Percentiles rank a stretch among this genome's conserved stretches.
Evolutionary conservation across 306 rosid species (phyloP).

Genomic region (Purshia tridentata): DNA sequence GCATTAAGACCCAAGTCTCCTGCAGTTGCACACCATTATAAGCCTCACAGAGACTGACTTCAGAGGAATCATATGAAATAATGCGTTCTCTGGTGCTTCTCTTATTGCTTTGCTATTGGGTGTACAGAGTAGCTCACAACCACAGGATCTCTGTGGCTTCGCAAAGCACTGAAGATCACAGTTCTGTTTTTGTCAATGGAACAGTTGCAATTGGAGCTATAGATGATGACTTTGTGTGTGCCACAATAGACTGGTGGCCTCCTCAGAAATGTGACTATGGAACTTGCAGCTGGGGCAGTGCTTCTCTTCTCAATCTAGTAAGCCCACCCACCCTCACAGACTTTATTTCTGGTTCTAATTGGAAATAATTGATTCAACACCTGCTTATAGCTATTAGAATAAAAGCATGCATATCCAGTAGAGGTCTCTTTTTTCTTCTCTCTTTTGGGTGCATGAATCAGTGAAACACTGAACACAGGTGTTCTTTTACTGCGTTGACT

Average conservation of each 20-base stretch:
- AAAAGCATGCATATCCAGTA: not conserved
- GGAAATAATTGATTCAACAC: no score
- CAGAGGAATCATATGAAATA: not conserved
- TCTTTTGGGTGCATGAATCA: no score
- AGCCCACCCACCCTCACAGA: not conserved
- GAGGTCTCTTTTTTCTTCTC: not conserved
- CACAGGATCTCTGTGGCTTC: constrained; percentile 19
- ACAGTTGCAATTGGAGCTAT: constrained; percentile 42
- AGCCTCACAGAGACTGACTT: not conserved
- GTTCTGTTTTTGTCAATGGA: constrained; percentile 40
- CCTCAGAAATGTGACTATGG: constrained; percentile 79
- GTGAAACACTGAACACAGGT: no score
- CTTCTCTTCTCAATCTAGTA: constrained; percentile 76
- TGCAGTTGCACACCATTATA: not conserved
- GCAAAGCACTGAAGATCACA: constrained; percentile 30
- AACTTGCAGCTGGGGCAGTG: constrained; percentile 65
- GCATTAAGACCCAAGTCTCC: not conserved
- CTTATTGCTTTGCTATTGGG: constrained; percentile 16
- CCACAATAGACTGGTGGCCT: constrained; percentile 88
- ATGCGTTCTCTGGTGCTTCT: constrained; percentile 44
- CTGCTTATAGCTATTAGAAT: no score
- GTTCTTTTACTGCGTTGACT: no score
- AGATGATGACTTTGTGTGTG: constrained; percentile 71
- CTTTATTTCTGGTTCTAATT: not conserved
- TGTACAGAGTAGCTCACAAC: constrained; percentile 7